phyloP scores from a whole-genome alignment of 306 rosid species.

The Calophaca sinica region DNA sequence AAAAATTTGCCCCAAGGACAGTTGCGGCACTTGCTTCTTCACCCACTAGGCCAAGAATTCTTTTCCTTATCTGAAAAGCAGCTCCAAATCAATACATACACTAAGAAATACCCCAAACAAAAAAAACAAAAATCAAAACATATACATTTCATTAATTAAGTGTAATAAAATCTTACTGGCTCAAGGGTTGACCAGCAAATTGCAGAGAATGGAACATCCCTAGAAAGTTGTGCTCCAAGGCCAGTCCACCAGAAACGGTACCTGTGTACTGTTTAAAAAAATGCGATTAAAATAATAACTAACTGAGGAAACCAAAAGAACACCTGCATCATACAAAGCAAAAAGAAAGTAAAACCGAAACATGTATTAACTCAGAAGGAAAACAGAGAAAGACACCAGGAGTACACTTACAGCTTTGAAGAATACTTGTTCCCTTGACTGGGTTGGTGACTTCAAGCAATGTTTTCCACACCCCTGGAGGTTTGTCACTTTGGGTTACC shows the following conservation, averaged over 20 bases:
- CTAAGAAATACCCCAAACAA: slow-evolving; percentile 35
- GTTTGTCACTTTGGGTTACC: slow-evolving; percentile 62
- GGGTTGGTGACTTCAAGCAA: slow-evolving; percentile 73
- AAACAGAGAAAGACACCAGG: slow-evolving; percentile 35
- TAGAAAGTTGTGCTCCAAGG: slow-evolving; percentile 94
- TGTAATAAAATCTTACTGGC: slow-evolving; percentile 65
- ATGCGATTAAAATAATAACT: slow-evolving; percentile 10
- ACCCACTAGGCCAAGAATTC: slow-evolving; percentile 64
- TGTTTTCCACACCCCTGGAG: slow-evolving; percentile 88
- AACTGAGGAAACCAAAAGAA: slow-evolving; percentile 38
- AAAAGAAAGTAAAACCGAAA: slow-evolving; percentile 27
- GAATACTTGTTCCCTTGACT: slow-evolving; percentile 49
- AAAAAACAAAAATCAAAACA: slow-evolving; percentile 4
- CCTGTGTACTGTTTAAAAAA: slow-evolving; percentile 60
- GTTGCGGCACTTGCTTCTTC: slow-evolving; percentile 64
- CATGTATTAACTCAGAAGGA: slow-evolving; percentile 29
- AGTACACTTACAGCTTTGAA: slow-evolving; percentile 62
- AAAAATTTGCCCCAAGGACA: slow-evolving; percentile 82
- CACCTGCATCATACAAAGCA: not conserved
- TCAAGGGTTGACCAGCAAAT: slow-evolving; percentile 98
- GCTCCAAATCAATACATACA: slow-evolving; percentile 43
- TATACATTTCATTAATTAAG: slow-evolving; percentile 16
- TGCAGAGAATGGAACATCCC: slow-evolving; percentile 97
- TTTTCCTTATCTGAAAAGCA: slow-evolving; percentile 70
- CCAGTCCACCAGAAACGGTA: slow-evolving; percentile 93